Evolutionary conservation across 202 grass and related monocot species (phyloP), one percentile per base, ranked within the genome.

Genomic region (Digitaria exilis): DNA sequence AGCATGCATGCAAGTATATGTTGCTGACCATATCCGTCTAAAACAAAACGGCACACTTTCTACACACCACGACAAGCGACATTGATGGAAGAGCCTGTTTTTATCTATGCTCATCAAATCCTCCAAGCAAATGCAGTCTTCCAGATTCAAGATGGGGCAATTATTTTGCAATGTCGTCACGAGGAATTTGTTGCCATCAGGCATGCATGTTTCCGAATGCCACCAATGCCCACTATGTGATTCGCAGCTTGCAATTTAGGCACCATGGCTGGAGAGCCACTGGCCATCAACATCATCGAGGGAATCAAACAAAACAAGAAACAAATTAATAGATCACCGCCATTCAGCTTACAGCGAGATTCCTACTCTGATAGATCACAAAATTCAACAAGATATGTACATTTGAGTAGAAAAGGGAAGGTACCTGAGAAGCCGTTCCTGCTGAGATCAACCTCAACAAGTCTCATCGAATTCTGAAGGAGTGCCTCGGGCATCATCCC

Each of bases 341-440:
- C 59, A 66, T 49, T 52, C 73, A 72, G 18, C 19, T 28, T 42
- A 29, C 13, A 45, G 15, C 69, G 35, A 57, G 60, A 74, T 46
- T 52, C 60, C 69, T 4, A 39, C 19, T 56, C 25, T 39, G 43
- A 45, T 41, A 66, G 73, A 78, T 86, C 66, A 67, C 22, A 55
- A 49, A 68, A 45, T 61, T 51, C 5, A 7, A 59, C 25, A 77
- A 34, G 28, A 81, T 26, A 48, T 15, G 39, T 26, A 21, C 51
- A 88, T 11, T 11, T 75, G 0, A 70, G n/a, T 71, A 32, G 59
- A 41, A 81, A 84, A 42, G 55, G 44, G 19, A 9, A 58, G 66
- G 49, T 96, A 98, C 96, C 93, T 90, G 93, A 96, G 85, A 98
- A 96, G 57, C 80, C 89, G 69, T 98, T 96, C 82, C 78, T 18